A percentile compares a stretch with the other conserved stretches of the same genome.
Conservation (phyloP, 208 protist genomes). For the Kentomonas sorsogonicus region DNA sequence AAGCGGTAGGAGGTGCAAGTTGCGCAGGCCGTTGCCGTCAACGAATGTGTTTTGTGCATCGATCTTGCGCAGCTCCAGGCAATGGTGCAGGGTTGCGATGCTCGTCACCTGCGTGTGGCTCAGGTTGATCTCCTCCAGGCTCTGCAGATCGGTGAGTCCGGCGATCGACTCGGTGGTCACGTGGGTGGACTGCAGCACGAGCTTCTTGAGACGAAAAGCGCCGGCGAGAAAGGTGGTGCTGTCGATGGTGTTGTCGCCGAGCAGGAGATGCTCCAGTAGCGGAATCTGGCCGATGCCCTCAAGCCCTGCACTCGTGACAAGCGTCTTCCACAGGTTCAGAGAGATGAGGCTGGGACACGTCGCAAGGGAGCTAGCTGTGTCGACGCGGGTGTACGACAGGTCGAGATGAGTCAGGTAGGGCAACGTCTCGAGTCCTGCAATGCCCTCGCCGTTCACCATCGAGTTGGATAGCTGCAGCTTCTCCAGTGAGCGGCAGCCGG, state of each 20-base stretch:
- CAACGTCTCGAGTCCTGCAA: conserved; percentile 16
- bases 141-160: conserved; percentile 11
- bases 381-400: conserved; percentile 19
- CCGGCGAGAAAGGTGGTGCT: conserved; percentile 14
- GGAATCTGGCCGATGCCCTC: neutral
- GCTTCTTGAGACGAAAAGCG: conserved; percentile 10
- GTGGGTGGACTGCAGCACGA: conserved; percentile 19
- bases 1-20: conserved; percentile 10
- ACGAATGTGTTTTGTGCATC: conserved; percentile 18
- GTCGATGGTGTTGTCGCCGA: conserved; percentile 14
- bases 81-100: conserved; percentile 14
- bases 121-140: conserved; percentile 19
- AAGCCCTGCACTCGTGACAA: conserved; percentile 16
- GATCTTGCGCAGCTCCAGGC: conserved; percentile 11
- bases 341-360: conserved; percentile 13
- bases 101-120: conserved; percentile 18
- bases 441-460: conserved; percentile 10
- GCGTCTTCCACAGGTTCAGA: conserved; percentile 20
- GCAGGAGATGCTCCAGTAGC: conserved; percentile 18
- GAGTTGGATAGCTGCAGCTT: conserved; percentile 20
- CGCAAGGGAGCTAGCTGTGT: conserved; percentile 10
- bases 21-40: conserved; percentile 9
- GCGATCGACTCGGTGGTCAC: conserved; percentile 12
- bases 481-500: conserved; percentile 5
- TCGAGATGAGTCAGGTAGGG: conserved; percentile 17